These are phyloP conservation scores for Psilocybe sp. DNA, from an alignment of 768 basidiomycete species.

Conservation along the genomic window DNA sequence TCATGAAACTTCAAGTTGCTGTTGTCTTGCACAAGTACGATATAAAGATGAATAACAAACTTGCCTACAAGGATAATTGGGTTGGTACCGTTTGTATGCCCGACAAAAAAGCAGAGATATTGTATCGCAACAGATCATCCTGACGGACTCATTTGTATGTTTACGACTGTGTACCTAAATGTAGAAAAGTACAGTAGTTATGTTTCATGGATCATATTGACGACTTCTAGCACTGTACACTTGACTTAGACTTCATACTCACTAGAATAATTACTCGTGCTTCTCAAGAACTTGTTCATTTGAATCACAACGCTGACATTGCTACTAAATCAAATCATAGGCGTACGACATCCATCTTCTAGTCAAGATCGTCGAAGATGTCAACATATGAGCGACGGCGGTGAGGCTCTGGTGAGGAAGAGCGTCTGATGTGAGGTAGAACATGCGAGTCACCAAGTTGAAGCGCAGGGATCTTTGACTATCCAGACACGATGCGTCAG, in stretches of 20 bases:
- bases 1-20: background rate
- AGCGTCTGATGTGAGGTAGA: background rate
- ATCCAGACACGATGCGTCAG: background rate
- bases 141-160: too few species aligned
- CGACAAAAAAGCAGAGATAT: background rate
- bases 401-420: background rate
- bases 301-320: background rate
- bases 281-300: too few species aligned
- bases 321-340: too few species aligned
- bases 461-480: background rate
- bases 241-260: too few species aligned
- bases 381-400: background rate
- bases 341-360: background rate
- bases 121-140: background rate
- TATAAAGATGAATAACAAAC: background rate
- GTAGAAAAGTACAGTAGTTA: too few species aligned
- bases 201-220: too few species aligned
- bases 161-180: too few species aligned
- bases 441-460: background rate
- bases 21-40: constrained; percentile 1
- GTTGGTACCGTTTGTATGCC: background rate
- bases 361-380: background rate
- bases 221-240: too few species aligned
- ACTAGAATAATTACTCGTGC: too few species aligned
- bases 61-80: background rate